phyloP scores from a whole-genome alignment of 2,329 filamentous ascomycete species.

The Aspergillus vadensis region DNA sequence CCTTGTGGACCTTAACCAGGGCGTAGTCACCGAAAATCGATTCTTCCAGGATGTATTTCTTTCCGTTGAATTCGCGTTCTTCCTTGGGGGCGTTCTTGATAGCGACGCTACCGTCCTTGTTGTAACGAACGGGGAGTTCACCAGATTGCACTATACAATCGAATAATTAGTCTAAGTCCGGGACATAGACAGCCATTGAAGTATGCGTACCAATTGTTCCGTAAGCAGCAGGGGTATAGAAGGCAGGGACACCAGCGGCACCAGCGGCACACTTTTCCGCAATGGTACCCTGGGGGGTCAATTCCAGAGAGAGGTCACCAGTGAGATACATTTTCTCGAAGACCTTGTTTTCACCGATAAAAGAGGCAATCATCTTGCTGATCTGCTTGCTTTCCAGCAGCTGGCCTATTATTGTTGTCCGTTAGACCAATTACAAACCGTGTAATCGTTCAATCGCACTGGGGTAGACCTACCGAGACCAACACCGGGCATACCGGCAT shows the following conservation, averaged over 20 bases:
- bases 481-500: conserved; percentile 70
- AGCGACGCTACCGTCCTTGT: conserved; percentile 80
- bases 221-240: conserved; percentile 78
- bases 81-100: conserved; percentile 69
- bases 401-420: conserved; percentile 51
- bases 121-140: conserved; percentile 68
- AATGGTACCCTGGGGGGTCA: conserved; percentile 85
- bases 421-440: not conserved
- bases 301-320: conserved; percentile 80
- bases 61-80: conserved; percentile 71
- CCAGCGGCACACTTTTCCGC: conserved; percentile 84
- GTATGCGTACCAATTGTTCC: conserved; percentile 62
- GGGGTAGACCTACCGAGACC: conserved; percentile 62
- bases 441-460: not conserved
- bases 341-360: conserved; percentile 79
- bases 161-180: conserved; percentile 7
- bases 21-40: conserved; percentile 75
- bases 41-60: conserved; percentile 74
- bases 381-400: conserved; percentile 73
- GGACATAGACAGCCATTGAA: conserved; percentile 45
- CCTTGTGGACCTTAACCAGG: conserved; percentile 75
- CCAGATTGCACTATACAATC: conserved; percentile 47
- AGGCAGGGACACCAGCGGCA: conserved; percentile 84
- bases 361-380: conserved; percentile 72
- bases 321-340: conserved; percentile 86